Evolutionary conservation across 2,329 filamentous ascomycete genomes (phyloP).

Genomic region (Chrysoporthe cubensis): DNA sequence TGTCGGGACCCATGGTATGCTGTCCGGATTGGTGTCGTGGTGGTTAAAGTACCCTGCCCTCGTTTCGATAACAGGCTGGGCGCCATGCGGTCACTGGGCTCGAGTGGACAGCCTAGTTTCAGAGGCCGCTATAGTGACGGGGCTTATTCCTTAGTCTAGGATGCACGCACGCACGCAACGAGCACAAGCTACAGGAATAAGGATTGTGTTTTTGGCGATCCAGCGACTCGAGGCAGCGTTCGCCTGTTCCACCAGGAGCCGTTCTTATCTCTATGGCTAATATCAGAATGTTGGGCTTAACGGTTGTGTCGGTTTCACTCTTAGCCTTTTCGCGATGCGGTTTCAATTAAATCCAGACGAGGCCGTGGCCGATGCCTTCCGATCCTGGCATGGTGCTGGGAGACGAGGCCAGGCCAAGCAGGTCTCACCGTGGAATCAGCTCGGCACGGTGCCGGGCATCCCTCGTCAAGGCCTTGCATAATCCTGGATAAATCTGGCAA

Average conservation of each 20-base stretch:
- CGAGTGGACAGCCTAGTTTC: background rate
- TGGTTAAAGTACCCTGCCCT: background rate
- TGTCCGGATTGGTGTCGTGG: background rate
- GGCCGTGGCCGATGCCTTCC: background rate
- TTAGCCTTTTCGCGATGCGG: background rate
- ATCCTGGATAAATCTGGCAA: background rate
- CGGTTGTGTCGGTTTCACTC: background rate
- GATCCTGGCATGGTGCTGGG: background rate
- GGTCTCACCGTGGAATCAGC: background rate
- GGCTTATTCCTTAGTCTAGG: background rate
- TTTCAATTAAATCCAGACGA: constrained; percentile 8
- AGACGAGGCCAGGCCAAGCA: background rate
- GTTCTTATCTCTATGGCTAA: background rate
- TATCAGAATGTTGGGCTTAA: background rate
- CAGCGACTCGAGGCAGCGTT: background rate
- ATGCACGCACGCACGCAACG: background rate
- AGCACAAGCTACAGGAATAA: background rate
- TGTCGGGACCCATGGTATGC: constrained; percentile 1
- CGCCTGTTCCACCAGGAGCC: background rate
- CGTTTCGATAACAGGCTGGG: background rate
- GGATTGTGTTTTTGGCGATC: background rate
- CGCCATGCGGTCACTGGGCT: background rate
- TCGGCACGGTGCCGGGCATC: background rate
- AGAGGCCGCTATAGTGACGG: background rate
- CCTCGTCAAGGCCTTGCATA: background rate